These are phyloP conservation scores for Phytophthora pseudosyringae DNA, from an alignment of 352 stramenopile genomes.

Conservation along the genomic window DNA sequence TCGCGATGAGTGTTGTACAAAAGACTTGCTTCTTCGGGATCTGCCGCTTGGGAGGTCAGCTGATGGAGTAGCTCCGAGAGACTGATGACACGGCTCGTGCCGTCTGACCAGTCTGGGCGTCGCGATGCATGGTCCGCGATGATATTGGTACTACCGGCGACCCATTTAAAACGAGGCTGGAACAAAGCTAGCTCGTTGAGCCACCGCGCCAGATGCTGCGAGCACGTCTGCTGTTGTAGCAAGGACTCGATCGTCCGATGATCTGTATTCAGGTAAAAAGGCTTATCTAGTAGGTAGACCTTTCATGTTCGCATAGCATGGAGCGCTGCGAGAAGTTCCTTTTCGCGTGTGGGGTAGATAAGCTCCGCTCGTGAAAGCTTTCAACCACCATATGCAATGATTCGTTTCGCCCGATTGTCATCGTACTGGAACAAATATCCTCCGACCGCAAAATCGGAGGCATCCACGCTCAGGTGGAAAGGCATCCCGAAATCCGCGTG, in stretches of 20 bases:
- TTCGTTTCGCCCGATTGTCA: not conserved
- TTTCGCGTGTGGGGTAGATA: not conserved
- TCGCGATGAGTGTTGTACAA: too few relatives aligned
- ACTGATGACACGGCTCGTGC: too few relatives aligned
- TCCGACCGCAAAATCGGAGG: not conserved
- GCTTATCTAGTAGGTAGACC: not conserved
- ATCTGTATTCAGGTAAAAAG: not conserved
- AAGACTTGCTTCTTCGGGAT: too few relatives aligned
- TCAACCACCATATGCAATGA: not conserved
- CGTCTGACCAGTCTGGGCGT: too few relatives aligned
- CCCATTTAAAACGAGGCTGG: too few relatives aligned
- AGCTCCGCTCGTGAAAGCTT: not conserved
- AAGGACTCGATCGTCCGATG: not conserved
- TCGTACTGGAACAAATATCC: not conserved
- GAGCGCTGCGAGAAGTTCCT: not conserved
- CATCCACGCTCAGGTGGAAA: not conserved
- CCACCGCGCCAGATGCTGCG: too few relatives aligned
- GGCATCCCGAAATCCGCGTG: not conserved
- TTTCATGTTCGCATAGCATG: not conserved
- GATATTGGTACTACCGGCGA: too few relatives aligned
- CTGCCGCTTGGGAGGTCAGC: too few relatives aligned
- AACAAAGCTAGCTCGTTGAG: too few relatives aligned
- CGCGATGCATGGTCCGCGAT: too few relatives aligned
- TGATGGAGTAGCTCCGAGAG: too few relatives aligned
- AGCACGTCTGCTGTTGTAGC: too few relatives aligned